These are phyloP conservation scores for Arabis hirsuta DNA, from an alignment of 345 rosid species.

Conservation along the genomic window DNA sequence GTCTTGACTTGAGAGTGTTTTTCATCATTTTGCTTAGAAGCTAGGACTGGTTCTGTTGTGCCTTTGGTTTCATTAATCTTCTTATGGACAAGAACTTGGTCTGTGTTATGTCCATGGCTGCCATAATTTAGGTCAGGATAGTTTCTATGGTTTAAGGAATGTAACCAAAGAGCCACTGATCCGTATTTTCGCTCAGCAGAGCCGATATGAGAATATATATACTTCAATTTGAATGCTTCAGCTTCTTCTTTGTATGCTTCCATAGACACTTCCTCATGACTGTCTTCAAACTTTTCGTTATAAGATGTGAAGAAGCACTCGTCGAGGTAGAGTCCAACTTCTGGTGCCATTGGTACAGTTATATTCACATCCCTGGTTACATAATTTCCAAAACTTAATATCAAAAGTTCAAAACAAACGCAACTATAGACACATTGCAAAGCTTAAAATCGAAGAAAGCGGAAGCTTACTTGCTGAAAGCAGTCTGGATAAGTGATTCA, in stretches of 20 bases:
- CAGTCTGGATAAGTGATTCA: constrained; percentile 65
- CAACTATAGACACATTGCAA: not conserved
- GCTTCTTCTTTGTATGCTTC: constrained; percentile 71
- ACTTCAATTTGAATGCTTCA: constrained; percentile 76
- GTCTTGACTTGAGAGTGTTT: constrained; percentile 1
- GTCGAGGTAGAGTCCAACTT: constrained; percentile 86
- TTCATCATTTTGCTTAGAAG: constrained; percentile 28
- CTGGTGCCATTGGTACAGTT: constrained; percentile 91
- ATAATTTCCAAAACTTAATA: not conserved
- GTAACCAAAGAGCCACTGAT: constrained; percentile 83
- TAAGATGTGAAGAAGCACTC: constrained; percentile 84
- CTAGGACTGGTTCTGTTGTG: not conserved
- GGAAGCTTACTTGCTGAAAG: constrained; percentile 67
- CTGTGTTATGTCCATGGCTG: constrained; percentile 7
- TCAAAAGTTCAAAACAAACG: not conserved
- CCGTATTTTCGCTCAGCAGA: constrained; percentile 79
- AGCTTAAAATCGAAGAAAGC: not conserved
- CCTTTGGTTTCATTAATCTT: not conserved
- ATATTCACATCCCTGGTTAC: constrained; percentile 63
- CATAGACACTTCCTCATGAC: constrained; percentile 80
- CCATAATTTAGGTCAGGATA: constrained; percentile 61
- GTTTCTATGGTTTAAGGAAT: constrained; percentile 84
- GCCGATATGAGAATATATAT: constrained; percentile 78
- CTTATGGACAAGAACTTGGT: constrained; percentile 7
- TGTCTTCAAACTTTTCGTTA: constrained; percentile 70